These are phyloP conservation scores for Cystobasidium sp. DNA, from an alignment of 1,284 basidiomycete genomes.

Conservation along the genomic window DNA sequence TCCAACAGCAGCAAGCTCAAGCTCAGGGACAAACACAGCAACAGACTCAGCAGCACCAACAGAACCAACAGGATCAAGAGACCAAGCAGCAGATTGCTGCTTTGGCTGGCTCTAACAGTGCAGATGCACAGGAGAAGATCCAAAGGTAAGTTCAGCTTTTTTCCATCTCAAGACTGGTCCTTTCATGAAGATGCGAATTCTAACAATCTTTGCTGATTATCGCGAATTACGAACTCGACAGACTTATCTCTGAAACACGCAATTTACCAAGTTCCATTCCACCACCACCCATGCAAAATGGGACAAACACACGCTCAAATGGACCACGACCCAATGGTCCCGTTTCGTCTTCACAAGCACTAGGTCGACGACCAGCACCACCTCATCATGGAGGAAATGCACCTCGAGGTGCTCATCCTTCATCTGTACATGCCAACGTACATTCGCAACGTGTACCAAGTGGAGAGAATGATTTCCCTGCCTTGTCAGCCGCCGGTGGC, in stretches of 20 bases:
- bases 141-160: conserved; percentile 18
- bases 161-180: too few species aligned
- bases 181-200: too few species aligned
- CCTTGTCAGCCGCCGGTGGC: neutral
- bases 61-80: neutral
- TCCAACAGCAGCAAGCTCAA: conserved; percentile 2
- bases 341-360: neutral
- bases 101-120: conserved; percentile 13
- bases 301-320: neutral
- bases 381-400: neutral
- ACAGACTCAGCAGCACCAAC: neutral
- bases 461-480: conserved; percentile 42
- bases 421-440: neutral
- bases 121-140: conserved; percentile 31
- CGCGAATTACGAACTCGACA: too few species aligned
- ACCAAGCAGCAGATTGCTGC: conserved; percentile 8
- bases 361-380: conserved; percentile 25
- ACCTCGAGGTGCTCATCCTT: neutral
- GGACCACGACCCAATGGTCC: neutral
- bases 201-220: too few species aligned
- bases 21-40: neutral
- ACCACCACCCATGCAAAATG: neutral
- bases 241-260: conserved; percentile 41
- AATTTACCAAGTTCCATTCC: conserved; percentile 15
- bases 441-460: conserved; percentile 35